Evolutionary conservation across 495 filamentous ascomycete species (phyloP), one percentile per base, ranked within the genome.

Genomic region (Podospora didyma): DNA sequence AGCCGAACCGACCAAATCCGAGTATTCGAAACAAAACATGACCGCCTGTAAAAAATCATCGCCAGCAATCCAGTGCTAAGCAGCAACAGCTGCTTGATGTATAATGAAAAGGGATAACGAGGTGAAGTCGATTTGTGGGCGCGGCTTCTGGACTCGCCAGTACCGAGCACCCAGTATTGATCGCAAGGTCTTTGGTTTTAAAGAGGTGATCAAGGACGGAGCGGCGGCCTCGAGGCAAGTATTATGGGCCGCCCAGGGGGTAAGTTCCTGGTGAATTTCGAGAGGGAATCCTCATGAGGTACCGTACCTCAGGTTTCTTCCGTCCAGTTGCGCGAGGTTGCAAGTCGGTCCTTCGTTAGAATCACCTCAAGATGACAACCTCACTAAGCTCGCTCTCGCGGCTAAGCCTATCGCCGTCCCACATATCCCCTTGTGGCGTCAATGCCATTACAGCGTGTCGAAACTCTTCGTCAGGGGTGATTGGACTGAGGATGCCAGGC

Each of bases 401-500:
- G 26, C 34, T 61, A 16, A 61, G 28, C 42, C 62, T 59, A 12
- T 58, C 62, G 16, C 62, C 64, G 19, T 56, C 67, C 71, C 71
- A 74, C 14, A 65, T 35, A n/a, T 68, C 63, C 26, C 64, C 62
- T 26, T 67, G 61, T 1, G 67, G 54, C 20, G 53, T 62, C 53
- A 66, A 19, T 2, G 54, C 62, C 41, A 68, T 39, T n/a, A 67
- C 46, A 11, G 49, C 35, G 34, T 61, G 60, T 16, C 51, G 56
- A 16, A 61, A 54, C 2, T 70, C 66, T 42, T 69, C 68, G 19
- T 63, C 62, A 0, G 68, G 66, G 16, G 69, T 69, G 2, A 65
- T 68, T 9, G 76, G 75, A 57, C 74, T 78, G 37, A 74, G 56
- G 53, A 71, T 73, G 16, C 71, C 75, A 12, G 73, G 75, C 10